Evolutionary conservation across 495 filamentous ascomycete genomes (phyloP).

Genomic region (Trichoderma gamsii): DNA sequence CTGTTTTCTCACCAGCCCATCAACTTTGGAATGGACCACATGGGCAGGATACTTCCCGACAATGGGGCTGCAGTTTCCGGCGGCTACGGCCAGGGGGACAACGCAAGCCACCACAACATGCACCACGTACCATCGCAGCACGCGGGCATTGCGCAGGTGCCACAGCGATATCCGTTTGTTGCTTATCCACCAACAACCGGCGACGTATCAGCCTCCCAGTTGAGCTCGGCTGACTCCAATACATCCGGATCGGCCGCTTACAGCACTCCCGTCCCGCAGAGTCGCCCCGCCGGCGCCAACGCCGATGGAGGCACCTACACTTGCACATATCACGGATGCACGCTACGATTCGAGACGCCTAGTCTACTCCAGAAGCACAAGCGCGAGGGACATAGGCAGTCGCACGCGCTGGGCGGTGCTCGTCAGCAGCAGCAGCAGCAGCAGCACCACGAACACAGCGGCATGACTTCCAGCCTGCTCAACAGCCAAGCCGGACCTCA

Average conservation of each 20-base stretch:
- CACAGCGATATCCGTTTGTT: slow-evolving; percentile 56
- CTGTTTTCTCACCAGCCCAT: slow-evolving; percentile 53
- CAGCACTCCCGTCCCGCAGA: slow-evolving; percentile 33
- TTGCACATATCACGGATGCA: slow-evolving; percentile 90
- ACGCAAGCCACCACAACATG: slow-evolving; percentile 29
- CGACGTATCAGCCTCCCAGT: slow-evolving; percentile 33
- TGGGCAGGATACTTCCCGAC: slow-evolving; percentile 24
- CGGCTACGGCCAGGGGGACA: slow-evolving; percentile 41
- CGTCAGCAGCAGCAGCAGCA: slow-evolving; percentile 22
- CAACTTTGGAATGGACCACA: slow-evolving; percentile 27
- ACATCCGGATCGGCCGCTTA: slow-evolving; percentile 21
- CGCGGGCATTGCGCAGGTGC: slow-evolving; percentile 40
- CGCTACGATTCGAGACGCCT: slow-evolving; percentile 78
- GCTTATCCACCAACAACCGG: slow-evolving; percentile 32
- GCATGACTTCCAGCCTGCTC: slow-evolving; percentile 25
- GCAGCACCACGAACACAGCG: slow-evolving; percentile 19
- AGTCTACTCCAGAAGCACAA: slow-evolving; percentile 90
- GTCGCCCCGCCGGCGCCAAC: slow-evolving; percentile 50
- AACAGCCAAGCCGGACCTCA: slow-evolving; percentile 79
- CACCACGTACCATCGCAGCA: slow-evolving; percentile 33
- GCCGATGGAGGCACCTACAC: slow-evolving; percentile 87
- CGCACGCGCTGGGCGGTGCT: slow-evolving; percentile 32
- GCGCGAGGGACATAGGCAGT: slow-evolving; percentile 80
- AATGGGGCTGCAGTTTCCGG: slow-evolving; percentile 24
- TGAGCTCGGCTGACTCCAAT: slow-evolving; percentile 37